Percentiles rank a stretch among this genome's conserved stretches.
Evolutionary conservation across 306 rosid genomes (phyloP).

Genomic region (Notholithocarpus densiflorus): DNA sequence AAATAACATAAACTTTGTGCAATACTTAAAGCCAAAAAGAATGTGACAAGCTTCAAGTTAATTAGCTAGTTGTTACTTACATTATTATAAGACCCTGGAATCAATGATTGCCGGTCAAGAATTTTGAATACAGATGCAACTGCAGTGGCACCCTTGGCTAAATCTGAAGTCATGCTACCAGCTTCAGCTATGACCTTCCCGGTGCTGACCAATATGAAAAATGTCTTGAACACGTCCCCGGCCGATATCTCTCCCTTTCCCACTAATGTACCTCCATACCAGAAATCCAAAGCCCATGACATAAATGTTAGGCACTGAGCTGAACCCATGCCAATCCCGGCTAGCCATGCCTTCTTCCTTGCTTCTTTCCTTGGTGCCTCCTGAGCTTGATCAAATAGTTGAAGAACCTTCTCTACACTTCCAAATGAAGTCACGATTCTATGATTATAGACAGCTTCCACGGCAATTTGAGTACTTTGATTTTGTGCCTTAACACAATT

Average conservation of each 20-base stretch:
- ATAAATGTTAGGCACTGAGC: slow-evolving; percentile 92
- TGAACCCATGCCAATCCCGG: slow-evolving; percentile 94
- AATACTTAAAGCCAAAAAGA: neutral
- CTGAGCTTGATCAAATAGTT: slow-evolving; percentile 74
- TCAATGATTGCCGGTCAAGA: slow-evolving; percentile 79
- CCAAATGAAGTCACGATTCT: slow-evolving; percentile 81
- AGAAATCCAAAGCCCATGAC: slow-evolving; percentile 97
- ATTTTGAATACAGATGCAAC: slow-evolving; percentile 81
- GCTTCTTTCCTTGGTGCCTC: slow-evolving; percentile 84
- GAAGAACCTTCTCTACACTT: slow-evolving; percentile 53
- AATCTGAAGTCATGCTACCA: slow-evolving; percentile 96
- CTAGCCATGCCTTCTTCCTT: slow-evolving; percentile 81
- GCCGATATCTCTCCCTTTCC: slow-evolving; percentile 66
- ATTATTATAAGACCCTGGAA: slow-evolving; percentile 36
- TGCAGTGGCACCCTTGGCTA: slow-evolving; percentile 80
- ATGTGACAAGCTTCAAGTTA: neutral
- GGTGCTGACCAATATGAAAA: slow-evolving; percentile 84
- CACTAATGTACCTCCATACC: slow-evolving; percentile 92
- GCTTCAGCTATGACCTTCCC: slow-evolving; percentile 99
- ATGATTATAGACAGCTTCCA: slow-evolving; percentile 88
- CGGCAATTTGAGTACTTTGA: slow-evolving; percentile 86
- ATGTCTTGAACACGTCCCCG: slow-evolving; percentile 92
- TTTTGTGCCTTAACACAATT: slow-evolving; percentile 75
- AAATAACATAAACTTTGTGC: neutral
- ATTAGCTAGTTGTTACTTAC: slow-evolving; percentile 29